Conservation (phyloP, 768 basidiomycete species). For the Calocera viscosa region DNA sequence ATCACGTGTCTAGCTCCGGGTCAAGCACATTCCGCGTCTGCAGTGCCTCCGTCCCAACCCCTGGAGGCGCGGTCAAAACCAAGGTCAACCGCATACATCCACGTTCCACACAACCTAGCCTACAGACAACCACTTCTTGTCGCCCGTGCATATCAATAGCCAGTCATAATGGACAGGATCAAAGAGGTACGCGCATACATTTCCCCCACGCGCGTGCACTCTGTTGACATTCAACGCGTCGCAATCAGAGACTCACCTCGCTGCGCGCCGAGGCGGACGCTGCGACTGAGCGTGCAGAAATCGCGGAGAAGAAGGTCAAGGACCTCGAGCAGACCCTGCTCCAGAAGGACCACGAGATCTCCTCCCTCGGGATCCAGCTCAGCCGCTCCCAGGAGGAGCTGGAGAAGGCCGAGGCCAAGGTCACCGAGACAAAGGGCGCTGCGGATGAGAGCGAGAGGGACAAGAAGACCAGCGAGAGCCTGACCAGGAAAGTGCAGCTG, state of each 20-base stretch:
- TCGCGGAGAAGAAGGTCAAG: slow-evolving; percentile 75
- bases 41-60: not conserved
- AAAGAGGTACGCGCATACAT: slow-evolving; percentile 29
- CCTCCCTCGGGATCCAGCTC: slow-evolving; percentile 63
- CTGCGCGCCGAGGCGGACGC: slow-evolving; percentile 78
- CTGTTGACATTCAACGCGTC: slow-evolving; percentile 7
- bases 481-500: slow-evolving; percentile 73
- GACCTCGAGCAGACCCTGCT: slow-evolving; percentile 57
- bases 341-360: slow-evolving; percentile 73
- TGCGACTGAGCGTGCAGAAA: slow-evolving; percentile 72
- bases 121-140: too few relatives aligned
- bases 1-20: slow-evolving; percentile 11
- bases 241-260: slow-evolving; percentile 37
- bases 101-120: too few relatives aligned
- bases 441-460: slow-evolving; percentile 56
- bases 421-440: slow-evolving; percentile 51
- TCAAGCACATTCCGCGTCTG: not conserved
- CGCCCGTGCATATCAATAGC: not conserved
- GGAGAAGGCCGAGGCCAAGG: slow-evolving; percentile 54
- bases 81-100: slow-evolving; percentile 10
- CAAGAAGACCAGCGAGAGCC: slow-evolving; percentile 57
- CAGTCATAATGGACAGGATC: slow-evolving; percentile 32
- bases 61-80: slow-evolving; percentile 6
- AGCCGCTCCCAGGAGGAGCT: slow-evolving; percentile 50
- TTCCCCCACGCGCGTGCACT: not conserved